Evolutionary conservation across 2,329 filamentous ascomycete genomes (phyloP), one percentile per base, ranked within the genome.

Genomic region (Clonostachys byssicola): DNA sequence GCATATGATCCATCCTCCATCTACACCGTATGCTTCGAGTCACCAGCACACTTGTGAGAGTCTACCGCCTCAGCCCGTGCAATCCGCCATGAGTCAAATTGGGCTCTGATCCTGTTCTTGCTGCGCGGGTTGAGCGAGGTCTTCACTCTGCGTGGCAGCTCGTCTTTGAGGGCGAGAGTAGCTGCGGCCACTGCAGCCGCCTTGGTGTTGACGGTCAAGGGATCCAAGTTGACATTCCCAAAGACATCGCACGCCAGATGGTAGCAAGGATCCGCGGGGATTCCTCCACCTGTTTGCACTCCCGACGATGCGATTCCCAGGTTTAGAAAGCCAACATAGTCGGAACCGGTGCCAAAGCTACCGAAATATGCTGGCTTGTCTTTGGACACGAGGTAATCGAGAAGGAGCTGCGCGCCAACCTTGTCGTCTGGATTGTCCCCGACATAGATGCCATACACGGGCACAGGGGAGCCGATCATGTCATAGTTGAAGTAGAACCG

Each of bases 401-500:
- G 43, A n/a, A 70, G 54, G 18, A 52, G 55, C 30, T 53, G 44
- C 42, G 62, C 62, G 40, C 65, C 67, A 41, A 54, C 50, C 20
- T 48, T 45, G 51, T 65, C 63, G 16, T 54, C 63, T 45, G 60
- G 58, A 45, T 60, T 56, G 47, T 63, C 45, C 13, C 34, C 60
- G 43, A 59, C 51, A 49, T 66, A 66, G 40, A 68, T 55, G 43
- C 54, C 54, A 52, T 58, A 66, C 44, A 56, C 52, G 7, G 64
- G 58, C 18, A 53, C 50, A 33, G 58, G 57, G 7, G 62, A 66
- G 10, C 59, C 65, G 40, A 85, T 80, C 81, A 85, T 85, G 65
- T 85, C 81, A 55, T 81, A 83, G 65, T 85, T 81, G 57, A 84
- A 74, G 64, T 83, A 81, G 16, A 84, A 74, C 5, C 73, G 70